A percentile compares a stretch with the other conserved stretches of the same genome.
phyloP scores from a whole-genome alignment of 495 filamentous ascomycete species.

The Rhypophila decipiens region DNA sequence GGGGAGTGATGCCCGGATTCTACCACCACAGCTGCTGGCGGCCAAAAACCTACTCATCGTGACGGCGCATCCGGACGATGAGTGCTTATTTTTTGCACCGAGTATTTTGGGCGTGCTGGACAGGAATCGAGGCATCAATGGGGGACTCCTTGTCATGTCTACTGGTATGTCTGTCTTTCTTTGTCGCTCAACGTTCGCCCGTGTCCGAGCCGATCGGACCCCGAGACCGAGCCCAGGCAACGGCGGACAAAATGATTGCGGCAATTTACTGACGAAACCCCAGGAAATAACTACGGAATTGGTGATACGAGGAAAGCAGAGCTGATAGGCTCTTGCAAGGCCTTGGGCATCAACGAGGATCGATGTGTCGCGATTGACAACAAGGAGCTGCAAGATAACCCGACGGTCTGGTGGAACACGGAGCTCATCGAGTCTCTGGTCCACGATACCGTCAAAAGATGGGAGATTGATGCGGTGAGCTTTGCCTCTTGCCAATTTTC shows the following conservation, averaged over 20 bases:
- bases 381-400: constrained; percentile 33
- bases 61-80: constrained; percentile 39
- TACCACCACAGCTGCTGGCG: constrained; percentile 28
- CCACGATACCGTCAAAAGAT: constrained; percentile 28
- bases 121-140: constrained; percentile 22
- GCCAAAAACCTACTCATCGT: constrained; percentile 34
- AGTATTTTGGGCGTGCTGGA: constrained; percentile 34
- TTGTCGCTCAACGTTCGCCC: too few species aligned
- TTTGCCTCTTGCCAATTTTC: not conserved
- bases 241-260: not conserved
- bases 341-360: constrained; percentile 25
- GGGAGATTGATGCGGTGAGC: constrained; percentile 34
- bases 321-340: constrained; percentile 28
- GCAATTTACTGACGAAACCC: not conserved
- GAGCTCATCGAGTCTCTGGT: constrained; percentile 25
- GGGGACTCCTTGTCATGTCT: constrained; percentile 34
- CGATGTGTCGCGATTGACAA: constrained; percentile 31
- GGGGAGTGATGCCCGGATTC: constrained; percentile 29
- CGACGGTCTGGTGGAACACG: constrained; percentile 36
- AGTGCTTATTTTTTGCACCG: constrained; percentile 38
- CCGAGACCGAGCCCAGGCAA: too few species aligned
- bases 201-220: too few species aligned
- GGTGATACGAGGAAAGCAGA: constrained; percentile 28
- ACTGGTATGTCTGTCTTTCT: constrained; percentile 33
- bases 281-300: constrained; percentile 38